Evolutionary conservation across 2,329 filamentous ascomycete genomes (phyloP), one percentile per base, ranked within the genome.

Genomic region (Thielaviopsis populi): DNA sequence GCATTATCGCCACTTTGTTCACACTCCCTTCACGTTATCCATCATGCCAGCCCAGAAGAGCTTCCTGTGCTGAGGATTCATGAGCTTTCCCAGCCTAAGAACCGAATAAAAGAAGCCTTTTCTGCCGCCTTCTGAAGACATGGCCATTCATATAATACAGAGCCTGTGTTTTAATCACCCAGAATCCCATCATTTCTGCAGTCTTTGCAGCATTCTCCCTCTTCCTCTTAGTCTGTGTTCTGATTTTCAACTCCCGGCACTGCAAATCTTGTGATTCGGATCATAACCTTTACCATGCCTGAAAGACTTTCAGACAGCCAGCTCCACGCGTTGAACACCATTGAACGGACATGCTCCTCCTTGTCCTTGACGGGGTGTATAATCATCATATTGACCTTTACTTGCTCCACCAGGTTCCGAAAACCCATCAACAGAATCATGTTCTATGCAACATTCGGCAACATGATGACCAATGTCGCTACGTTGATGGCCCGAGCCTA

Each of bases 381-480:
- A 40, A 83, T 91, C 71, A 87, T 91, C 70, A 83, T 92, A 63
- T 69, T 77, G 63, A 91, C 87, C 2, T 94, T 91, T 70, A 74
- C 81, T 37, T 73, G 74, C n/a, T 88, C 85, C 40, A 79, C 78
- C 17, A 79, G 80, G 4, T 94, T 94, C 71, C 87, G 88, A 70
- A 92, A 91, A 70, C 87, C 89, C n/a, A 91, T 94, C 75, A 94
- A 94, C 70, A 80, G 89, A 19, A 79, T 95, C 0, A 85, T 92
- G 10, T 92, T 95, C 72, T 94, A 87, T 72, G 89, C 89, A 6
- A 87, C 87, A 0, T 87, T 89, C 70, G 89, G 89, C 8, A 95
- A 95, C 70, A 79, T 92, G 69, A 78, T 91, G 73, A 83, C 83
- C 67, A 92, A 90, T 71, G 80, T 89, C 19, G 88, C 85, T 0